Conservation (phyloP, 202 grass and related monocot species). For the Setaria italica region DNA sequence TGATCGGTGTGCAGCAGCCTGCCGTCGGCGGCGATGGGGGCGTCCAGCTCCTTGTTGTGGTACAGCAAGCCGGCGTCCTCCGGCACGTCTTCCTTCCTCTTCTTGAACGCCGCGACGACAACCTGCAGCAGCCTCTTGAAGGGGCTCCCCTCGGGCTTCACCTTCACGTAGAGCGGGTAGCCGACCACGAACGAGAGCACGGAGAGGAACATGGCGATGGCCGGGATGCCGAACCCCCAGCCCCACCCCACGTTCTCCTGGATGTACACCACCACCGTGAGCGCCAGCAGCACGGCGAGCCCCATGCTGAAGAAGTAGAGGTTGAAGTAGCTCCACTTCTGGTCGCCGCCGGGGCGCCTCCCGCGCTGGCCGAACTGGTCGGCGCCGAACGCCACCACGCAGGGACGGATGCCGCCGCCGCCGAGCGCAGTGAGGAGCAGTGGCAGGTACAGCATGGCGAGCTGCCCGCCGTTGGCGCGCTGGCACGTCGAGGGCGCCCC, state of each 20-base stretch:
- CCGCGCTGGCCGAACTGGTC: constrained; percentile 59
- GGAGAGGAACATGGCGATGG: constrained; percentile 67
- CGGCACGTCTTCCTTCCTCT: constrained; percentile 55
- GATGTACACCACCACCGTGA: constrained; percentile 81
- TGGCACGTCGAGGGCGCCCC: constrained; percentile 23
- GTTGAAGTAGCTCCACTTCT: constrained; percentile 77
- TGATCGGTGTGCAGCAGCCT: constrained; percentile 63
- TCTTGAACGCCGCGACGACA: constrained; percentile 54
- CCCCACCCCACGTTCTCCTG: constrained; percentile 88
- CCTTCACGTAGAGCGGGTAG: constrained; percentile 58
- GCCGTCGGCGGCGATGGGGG: constrained; percentile 34
- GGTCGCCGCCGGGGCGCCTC: constrained; percentile 34
- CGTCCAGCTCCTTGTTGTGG: constrained; percentile 68
- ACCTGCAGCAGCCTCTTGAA: constrained; percentile 67
- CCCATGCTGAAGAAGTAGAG: constrained; percentile 87
- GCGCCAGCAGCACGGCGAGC: constrained; percentile 59
- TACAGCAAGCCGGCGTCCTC: constrained; percentile 48
- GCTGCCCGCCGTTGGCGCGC: constrained; percentile 46
- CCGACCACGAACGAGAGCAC: constrained; percentile 60
- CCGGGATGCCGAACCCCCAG: constrained; percentile 80
- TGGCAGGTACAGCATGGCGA: constrained; percentile 61
- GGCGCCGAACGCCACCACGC: constrained; percentile 79
- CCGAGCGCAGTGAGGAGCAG: constrained; percentile 69
- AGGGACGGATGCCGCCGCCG: constrained; percentile 77
- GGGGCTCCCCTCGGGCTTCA: constrained; percentile 63